Conservation (phyloP, 768 basidiomycete species). For the Mycena belliarum region DNA sequence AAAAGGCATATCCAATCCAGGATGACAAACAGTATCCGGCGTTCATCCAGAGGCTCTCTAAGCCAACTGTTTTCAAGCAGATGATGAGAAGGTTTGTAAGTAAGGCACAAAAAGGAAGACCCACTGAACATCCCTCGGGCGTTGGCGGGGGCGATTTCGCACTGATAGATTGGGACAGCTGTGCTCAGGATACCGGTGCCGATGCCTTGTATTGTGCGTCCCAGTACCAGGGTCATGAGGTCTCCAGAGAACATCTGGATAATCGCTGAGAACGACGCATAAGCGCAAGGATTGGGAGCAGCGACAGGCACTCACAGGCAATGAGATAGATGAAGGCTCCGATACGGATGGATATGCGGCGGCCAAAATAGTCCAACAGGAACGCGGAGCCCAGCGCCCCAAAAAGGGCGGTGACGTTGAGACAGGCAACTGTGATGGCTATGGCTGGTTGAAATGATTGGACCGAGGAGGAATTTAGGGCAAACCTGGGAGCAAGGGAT, state of each 20-base stretch:
- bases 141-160: constrained; percentile 47
- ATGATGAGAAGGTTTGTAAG: background rate
- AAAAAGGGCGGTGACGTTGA: constrained; percentile 53
- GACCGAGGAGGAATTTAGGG: background rate
- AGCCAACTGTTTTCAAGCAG: constrained; percentile 30
- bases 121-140: constrained; percentile 51
- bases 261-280: constrained; percentile 31
- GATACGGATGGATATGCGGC: constrained; percentile 51
- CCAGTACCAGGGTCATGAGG: constrained; percentile 39
- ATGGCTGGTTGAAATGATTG: background rate
- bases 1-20: constrained; percentile 54
- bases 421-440: constrained; percentile 53
- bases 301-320: constrained; percentile 27
- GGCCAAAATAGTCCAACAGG: constrained; percentile 50
- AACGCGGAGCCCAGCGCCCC: constrained; percentile 49
- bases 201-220: constrained; percentile 48
- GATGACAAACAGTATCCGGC: constrained; percentile 48
- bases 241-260: constrained; percentile 53
- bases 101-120: background rate
- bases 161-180: constrained; percentile 51
- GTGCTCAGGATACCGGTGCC: constrained; percentile 53
- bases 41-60: constrained; percentile 56
- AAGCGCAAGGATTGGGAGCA: background rate
- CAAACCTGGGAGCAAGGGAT: constrained; percentile 48
- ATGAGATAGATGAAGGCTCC: constrained; percentile 51